Conservation (phyloP, 306 rosid species). For the Fagus sylvatica region DNA sequence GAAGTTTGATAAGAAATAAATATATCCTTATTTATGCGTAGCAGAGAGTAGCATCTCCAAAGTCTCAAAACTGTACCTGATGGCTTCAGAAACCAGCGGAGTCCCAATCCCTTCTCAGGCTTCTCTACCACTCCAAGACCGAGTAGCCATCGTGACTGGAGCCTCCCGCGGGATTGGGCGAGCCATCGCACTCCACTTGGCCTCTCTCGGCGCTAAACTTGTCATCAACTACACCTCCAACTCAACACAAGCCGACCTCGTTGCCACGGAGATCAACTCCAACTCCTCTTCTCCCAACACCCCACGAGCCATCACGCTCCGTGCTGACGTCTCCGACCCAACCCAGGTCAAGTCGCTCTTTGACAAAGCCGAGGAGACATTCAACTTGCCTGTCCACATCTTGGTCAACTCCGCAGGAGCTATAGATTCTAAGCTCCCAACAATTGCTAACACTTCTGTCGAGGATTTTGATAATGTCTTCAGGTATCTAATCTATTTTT, state of each 20-base stretch:
- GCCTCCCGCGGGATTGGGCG: constrained; percentile 59
- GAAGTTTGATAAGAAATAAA: too few relatives aligned
- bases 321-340: constrained; percentile 54
- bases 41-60: too few relatives aligned
- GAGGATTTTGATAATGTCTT: constrained; percentile 43
- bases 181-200: constrained; percentile 49
- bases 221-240: constrained; percentile 54
- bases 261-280: constrained; percentile 40
- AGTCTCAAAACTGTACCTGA: too few relatives aligned
- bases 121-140: constrained; percentile 29
- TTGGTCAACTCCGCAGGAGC: constrained; percentile 55
- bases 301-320: constrained; percentile 39
- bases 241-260: constrained; percentile 40
- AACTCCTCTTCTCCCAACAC: background rate
- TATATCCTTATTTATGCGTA: too few relatives aligned
- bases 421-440: constrained; percentile 29
- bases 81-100: constrained; percentile 1
- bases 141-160: constrained; percentile 61
- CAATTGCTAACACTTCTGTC: constrained; percentile 30
- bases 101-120: background rate
- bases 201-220: constrained; percentile 49
- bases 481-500: background rate
- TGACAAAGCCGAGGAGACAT: constrained; percentile 43
- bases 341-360: constrained; percentile 47
- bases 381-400: constrained; percentile 44